These are phyloP conservation scores for Spathaspora boniae DNA, from an alignment of 805 yeast species.

Conservation along the genomic window DNA sequence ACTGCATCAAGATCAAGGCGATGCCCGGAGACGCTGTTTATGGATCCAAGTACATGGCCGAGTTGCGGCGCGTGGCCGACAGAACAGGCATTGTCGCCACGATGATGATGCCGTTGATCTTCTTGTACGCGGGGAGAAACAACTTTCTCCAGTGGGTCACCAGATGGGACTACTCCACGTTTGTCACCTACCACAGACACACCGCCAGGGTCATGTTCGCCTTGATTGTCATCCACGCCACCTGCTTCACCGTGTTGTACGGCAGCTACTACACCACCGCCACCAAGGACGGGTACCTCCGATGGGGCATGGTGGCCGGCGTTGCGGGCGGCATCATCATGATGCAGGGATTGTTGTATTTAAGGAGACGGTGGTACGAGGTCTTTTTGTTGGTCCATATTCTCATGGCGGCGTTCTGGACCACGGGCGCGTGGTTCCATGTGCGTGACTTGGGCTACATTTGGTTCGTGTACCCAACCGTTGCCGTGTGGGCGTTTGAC, in stretches of 20 bases:
- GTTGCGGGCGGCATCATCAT: conserved; percentile 27
- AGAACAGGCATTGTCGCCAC: conserved; percentile 49
- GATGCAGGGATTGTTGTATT: conserved; percentile 28
- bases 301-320: conserved; percentile 39
- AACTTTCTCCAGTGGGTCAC: conserved; percentile 58
- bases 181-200: conserved; percentile 45
- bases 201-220: conserved; percentile 29
- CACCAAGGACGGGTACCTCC: conserved; percentile 19
- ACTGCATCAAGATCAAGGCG: conserved; percentile 5
- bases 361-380: conserved; percentile 38
- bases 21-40: conserved; percentile 23
- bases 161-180: conserved; percentile 48
- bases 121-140: conserved; percentile 60
- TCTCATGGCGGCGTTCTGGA: conserved; percentile 33
- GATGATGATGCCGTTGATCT: conserved; percentile 47
- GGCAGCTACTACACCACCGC: conserved; percentile 10
- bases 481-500: conserved; percentile 38
- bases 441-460: conserved; percentile 32
- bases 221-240: conserved; percentile 28
- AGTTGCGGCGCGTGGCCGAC: conserved; percentile 39
- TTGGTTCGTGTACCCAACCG: conserved; percentile 26
- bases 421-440: conserved; percentile 46
- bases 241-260: conserved; percentile 20
- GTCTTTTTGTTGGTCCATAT: conserved; percentile 32
- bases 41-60: conserved; percentile 12